Conservation (phyloP, 1,139 yeast genomes). For the Zygoascus sp. region DNA sequence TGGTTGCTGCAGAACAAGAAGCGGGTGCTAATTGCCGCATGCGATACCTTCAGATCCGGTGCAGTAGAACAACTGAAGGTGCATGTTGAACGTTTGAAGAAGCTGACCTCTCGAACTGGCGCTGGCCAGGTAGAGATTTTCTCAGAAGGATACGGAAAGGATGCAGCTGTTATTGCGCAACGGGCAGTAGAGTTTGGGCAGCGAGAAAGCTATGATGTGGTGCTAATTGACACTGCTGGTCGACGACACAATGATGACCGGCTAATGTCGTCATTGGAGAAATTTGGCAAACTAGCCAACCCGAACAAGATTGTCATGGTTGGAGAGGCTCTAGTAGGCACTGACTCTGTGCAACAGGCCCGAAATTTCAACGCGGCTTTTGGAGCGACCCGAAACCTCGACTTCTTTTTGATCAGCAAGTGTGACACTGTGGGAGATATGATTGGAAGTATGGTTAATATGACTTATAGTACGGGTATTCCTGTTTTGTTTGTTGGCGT, state of each 20-base stretch:
- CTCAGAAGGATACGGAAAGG: conserved; percentile 96
- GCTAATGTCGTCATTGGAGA: conserved; percentile 91
- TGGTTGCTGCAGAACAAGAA: conserved; percentile 91
- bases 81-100: conserved; percentile 79
- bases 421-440: conserved; percentile 97
- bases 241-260: conserved; percentile 94
- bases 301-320: conserved; percentile 98
- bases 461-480: conserved; percentile 95
- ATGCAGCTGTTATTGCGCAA: conserved; percentile 93
- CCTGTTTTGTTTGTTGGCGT: conserved; percentile 95
- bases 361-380: conserved; percentile 88
- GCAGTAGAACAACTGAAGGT: conserved; percentile 96
- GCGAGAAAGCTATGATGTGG: conserved; percentile 69
- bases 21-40: conserved; percentile 86
- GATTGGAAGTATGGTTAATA: conserved; percentile 94
- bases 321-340: conserved; percentile 96
- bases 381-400: conserved; percentile 75
- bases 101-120: conserved; percentile 48
- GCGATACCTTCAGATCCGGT: conserved; percentile 97
- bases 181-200: conserved; percentile 80
- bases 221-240: conserved; percentile 95
- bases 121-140: conserved; percentile 70
- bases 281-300: conserved; percentile 91
- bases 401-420: conserved; percentile 88
- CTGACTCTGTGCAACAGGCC: conserved; percentile 96